Evolutionary conservation across 176 grass and related monocot species (phyloP).

Genomic region (Oryza australiensis): DNA sequence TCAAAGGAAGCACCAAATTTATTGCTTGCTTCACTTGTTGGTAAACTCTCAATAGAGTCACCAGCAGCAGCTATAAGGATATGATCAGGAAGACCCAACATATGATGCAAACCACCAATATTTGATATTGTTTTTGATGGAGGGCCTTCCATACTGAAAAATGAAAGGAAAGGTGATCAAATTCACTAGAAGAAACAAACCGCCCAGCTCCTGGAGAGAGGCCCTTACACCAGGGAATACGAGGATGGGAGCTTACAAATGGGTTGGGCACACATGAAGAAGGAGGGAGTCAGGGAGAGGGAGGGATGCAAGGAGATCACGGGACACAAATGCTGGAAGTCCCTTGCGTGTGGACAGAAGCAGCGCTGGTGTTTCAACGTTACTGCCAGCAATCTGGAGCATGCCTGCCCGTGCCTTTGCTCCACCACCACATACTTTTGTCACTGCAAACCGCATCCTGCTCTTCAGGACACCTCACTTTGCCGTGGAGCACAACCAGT

Average conservation of each 20-base stretch:
- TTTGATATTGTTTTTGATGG: constrained; percentile 60
- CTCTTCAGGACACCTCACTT: neutral
- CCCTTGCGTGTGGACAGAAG: constrained; percentile 75
- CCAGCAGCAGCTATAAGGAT: constrained; percentile 72
- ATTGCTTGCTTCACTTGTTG: constrained; percentile 64
- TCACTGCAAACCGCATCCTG: constrained; percentile 45
- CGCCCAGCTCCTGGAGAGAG: neutral
- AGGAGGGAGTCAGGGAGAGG: constrained; percentile 76
- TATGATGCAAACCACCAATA: constrained; percentile 70
- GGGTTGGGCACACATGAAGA: constrained; percentile 81
- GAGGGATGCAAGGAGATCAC: constrained; percentile 68
- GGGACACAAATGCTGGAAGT: constrained; percentile 69
- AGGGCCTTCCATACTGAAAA: constrained; percentile 70
- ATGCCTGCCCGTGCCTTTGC: constrained; percentile 33
- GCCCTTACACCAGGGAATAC: neutral
- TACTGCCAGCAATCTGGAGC: constrained; percentile 37
- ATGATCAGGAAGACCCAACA: constrained; percentile 72
- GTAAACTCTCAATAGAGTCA: constrained; percentile 84
- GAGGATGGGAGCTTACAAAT: constrained; percentile 59
- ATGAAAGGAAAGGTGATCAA: constrained; percentile 1
- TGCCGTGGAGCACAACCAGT: neutral
- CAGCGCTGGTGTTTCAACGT: constrained; percentile 73
- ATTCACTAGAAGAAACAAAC: neutral
- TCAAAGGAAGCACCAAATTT: constrained; percentile 88
- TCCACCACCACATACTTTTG: constrained; percentile 32